Conservation (phyloP, 306 rosid genomes). For the Senna tora region DNA sequence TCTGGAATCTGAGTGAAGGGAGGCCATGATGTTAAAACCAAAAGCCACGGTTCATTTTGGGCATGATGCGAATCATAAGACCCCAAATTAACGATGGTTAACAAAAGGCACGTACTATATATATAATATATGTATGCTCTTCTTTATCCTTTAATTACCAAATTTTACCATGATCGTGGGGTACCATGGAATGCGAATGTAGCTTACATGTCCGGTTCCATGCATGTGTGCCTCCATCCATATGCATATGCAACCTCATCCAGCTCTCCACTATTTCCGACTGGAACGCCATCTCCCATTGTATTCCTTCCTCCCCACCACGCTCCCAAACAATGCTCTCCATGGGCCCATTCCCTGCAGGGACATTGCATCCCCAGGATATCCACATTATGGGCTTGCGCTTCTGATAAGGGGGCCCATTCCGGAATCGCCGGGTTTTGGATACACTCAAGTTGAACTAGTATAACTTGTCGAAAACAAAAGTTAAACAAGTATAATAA, state of each 20-base stretch:
- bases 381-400: slow-evolving; percentile 58
- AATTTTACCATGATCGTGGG: no score
- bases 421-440: slow-evolving; percentile 60
- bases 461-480: no score
- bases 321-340: slow-evolving; percentile 66
- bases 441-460: slow-evolving; percentile 68
- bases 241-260: slow-evolving; percentile 70
- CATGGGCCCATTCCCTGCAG: slow-evolving; percentile 57
- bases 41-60: no score
- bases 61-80: no score
- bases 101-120: no score
- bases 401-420: slow-evolving; percentile 75
- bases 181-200: no score
- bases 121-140: no score
- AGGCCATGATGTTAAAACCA: no score
- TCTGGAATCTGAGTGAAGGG: no score
- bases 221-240: slow-evolving; percentile 68
- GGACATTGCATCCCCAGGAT: slow-evolving; percentile 59
- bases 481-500: slow-evolving; percentile 64
- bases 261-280: slow-evolving; percentile 77
- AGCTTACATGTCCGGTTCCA: slow-evolving; percentile 64
- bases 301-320: slow-evolving; percentile 51
- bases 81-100: no score
- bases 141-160: no score
- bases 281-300: slow-evolving; percentile 75